These are phyloP conservation scores for Cubamyces sp. DNA, from an alignment of 768 basidiomycete genomes.

Conservation along the genomic window DNA sequence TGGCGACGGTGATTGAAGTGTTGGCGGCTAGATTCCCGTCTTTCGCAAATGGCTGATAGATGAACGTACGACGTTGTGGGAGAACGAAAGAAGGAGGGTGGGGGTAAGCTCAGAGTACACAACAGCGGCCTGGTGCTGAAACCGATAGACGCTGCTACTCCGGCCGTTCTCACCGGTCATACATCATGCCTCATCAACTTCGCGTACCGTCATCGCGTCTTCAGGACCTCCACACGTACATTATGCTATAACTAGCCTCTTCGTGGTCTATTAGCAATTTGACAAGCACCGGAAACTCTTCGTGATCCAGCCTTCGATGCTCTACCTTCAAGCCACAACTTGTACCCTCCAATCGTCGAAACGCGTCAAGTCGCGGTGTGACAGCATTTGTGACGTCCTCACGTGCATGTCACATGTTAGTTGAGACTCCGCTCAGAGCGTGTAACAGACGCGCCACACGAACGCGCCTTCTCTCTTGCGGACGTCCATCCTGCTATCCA, in stretches of 20 bases:
- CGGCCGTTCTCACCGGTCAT: conserved; percentile 7
- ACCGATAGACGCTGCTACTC: conserved; percentile 9
- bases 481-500: conserved; percentile 5
- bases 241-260: neutral
- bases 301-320: neutral
- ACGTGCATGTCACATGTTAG: conserved; percentile 11
- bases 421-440: conserved; percentile 24
- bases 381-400: neutral
- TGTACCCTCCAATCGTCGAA: too few relatives aligned
- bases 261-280: neutral
- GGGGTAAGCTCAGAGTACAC: too few relatives aligned
- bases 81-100: neutral
- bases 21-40: neutral
- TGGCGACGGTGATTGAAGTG: neutral
- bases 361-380: conserved; percentile 25
- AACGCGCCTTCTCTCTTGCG: conserved; percentile 24
- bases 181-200: neutral
- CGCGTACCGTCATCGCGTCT: neutral
- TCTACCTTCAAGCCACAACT: too few relatives aligned
- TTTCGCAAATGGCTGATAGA: neutral
- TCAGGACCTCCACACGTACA: neutral
- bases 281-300: neutral
- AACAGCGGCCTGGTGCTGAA: neutral
- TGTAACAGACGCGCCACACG: conserved; percentile 27
- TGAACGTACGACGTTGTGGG: neutral